Percentiles rank a stretch among this genome's conserved stretches.
These are phyloP conservation scores for Mortierella sp. DNA, from an alignment of 371 early-diverging fungal genomes.

Conservation along the genomic window DNA sequence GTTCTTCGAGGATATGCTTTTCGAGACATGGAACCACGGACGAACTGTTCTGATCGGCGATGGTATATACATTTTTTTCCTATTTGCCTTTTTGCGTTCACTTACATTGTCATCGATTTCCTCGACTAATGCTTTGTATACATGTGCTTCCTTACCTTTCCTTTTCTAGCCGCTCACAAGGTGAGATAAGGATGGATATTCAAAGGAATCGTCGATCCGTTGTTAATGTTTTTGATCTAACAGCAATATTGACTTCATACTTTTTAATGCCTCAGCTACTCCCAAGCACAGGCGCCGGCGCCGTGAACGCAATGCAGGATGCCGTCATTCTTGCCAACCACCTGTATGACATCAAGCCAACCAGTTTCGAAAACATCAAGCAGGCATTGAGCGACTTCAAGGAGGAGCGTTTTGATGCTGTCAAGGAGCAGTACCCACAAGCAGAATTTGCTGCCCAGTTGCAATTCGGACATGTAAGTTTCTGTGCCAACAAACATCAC, in stretches of 20 bases:
- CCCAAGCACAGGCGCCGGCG: constrained; percentile 26
- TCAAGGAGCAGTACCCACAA: constrained; percentile 13
- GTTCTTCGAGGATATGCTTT: constrained; percentile 37
- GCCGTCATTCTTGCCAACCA: constrained; percentile 32
- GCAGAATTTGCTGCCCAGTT: constrained; percentile 16
- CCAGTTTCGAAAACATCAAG: constrained; percentile 10
- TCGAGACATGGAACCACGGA: constrained; percentile 36
- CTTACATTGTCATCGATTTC: neutral
- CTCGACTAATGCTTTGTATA: neutral
- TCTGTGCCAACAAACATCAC: too few species aligned
- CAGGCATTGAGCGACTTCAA: constrained; percentile 11
- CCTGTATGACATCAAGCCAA: constrained; percentile 24
- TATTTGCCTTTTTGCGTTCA: neutral
- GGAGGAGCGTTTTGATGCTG: constrained; percentile 17
- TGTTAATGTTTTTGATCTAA: neutral
- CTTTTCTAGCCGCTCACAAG: constrained; percentile 23
- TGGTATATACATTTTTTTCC: constrained; percentile 11
- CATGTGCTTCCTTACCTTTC: neutral
- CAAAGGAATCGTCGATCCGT: too few species aligned
- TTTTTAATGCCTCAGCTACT: neutral
- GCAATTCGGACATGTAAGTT: constrained; percentile 36
- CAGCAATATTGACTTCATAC: too few species aligned
- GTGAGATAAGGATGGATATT: neutral
- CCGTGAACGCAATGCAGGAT: constrained; percentile 35
- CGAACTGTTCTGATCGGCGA: constrained; percentile 38